Percentiles rank a stretch among this genome's conserved stretches.
phyloP scores from a whole-genome alignment of 2,329 filamentous ascomycete species.

The Annulohypoxylon truncatum region DNA sequence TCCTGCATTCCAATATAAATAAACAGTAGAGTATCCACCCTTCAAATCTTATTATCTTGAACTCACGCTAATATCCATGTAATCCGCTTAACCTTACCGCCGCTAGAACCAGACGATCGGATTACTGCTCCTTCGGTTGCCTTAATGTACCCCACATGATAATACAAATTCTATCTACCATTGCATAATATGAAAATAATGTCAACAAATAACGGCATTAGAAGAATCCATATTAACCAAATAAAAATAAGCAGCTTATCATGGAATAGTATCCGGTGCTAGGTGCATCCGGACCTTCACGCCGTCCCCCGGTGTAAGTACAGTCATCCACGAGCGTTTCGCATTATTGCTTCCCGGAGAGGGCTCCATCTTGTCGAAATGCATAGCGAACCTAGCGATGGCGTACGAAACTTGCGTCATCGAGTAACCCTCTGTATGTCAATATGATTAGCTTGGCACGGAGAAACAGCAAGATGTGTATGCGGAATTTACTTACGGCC shows the following conservation, averaged over 20 bases:
- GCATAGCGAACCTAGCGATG: constrained; percentile 13
- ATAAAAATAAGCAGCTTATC: neutral
- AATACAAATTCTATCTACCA: too few species aligned
- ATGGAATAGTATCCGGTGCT: neutral
- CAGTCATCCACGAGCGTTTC: constrained; percentile 17
- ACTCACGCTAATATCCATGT: neutral
- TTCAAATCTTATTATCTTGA: neutral
- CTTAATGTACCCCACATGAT: neutral
- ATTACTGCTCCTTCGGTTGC: neutral
- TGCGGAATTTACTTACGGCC: neutral
- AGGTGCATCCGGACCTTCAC: constrained; percentile 20
- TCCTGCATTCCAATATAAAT: neutral
- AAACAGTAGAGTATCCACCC: neutral
- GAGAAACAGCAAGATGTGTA: neutral
- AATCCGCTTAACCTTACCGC: neutral
- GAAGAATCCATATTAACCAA: too few species aligned
- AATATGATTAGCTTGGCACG: neutral
- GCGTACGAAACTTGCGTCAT: constrained; percentile 13
- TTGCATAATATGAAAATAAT: too few species aligned
- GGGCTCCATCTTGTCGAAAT: constrained; percentile 14
- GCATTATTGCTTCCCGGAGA: constrained; percentile 20
- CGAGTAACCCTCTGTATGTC: constrained; percentile 12
- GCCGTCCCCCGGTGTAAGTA: constrained; percentile 13
- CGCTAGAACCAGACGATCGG: neutral
- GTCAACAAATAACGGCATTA: too few species aligned